phyloP scores from a whole-genome alignment of 768 basidiomycete species.

The Xerocomellus amylosporus region DNA sequence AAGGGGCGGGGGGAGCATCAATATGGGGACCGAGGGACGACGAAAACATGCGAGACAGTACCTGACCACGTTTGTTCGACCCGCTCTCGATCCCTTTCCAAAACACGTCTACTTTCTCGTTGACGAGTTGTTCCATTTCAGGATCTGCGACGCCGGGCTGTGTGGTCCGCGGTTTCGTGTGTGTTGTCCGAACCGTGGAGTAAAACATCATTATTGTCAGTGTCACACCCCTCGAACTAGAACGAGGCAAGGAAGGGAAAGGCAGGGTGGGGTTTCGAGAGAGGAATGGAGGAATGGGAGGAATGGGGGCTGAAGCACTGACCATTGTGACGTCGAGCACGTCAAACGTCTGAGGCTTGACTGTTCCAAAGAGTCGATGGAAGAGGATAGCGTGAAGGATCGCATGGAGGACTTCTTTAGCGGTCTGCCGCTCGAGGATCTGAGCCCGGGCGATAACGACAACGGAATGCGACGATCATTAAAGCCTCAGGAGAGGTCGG shows the following conservation, averaged over 20 bases:
- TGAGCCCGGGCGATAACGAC: conserved; percentile 25
- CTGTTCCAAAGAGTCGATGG: conserved; percentile 76
- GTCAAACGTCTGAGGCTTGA: conserved; percentile 57
- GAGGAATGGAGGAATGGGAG: too few species aligned
- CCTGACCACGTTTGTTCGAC: conserved; percentile 66
- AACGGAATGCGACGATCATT: neutral
- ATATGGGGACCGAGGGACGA: neutral
- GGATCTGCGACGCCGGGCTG: conserved; percentile 79
- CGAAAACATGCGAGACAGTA: conserved; percentile 19
- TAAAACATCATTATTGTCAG: conserved; percentile 5
- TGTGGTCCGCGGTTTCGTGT: neutral
- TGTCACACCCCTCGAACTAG: neutral
- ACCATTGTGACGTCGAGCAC: conserved; percentile 64
- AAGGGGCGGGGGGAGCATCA: neutral
- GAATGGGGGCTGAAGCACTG: conserved; percentile 15
- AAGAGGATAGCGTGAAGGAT: conserved; percentile 82
- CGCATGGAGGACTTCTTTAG: conserved; percentile 71
- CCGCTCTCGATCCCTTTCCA: conserved; percentile 73
- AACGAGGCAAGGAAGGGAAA: too few species aligned
- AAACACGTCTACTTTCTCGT: conserved; percentile 74
- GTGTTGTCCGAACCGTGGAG: neutral
- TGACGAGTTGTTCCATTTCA: conserved; percentile 66
- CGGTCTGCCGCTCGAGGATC: conserved; percentile 69
- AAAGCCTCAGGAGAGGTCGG: neutral
- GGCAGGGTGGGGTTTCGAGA: neutral